phyloP scores from a whole-genome alignment of 352 stramenopile species.

The Phytophthora cactorum region DNA sequence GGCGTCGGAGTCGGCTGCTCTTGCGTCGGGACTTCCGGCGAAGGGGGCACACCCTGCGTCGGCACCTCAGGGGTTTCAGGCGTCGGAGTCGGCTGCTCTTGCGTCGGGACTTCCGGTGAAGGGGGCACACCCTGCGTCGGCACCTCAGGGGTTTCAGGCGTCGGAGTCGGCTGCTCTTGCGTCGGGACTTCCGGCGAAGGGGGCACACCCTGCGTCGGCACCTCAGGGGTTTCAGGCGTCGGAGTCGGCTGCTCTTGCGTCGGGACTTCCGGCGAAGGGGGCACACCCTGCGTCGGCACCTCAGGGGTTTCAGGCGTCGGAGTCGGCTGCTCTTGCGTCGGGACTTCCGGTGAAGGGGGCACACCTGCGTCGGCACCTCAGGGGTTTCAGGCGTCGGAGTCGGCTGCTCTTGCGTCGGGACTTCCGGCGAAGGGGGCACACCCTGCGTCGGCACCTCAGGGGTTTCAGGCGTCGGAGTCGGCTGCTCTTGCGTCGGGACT shows the following conservation, averaged over 20 bases:
- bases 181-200: background rate
- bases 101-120: background rate
- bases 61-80: conserved; percentile 4
- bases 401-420: conserved; percentile 1
- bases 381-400: conserved; percentile 2
- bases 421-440: background rate
- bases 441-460: conserved; percentile 9
- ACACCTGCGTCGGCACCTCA: conserved; percentile 8
- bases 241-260: conserved; percentile 6
- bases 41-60: background rate
- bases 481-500: conserved; percentile 1
- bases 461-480: conserved; percentile 1
- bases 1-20: conserved; percentile 6
- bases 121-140: conserved; percentile 4
- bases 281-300: conserved; percentile 4
- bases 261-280: background rate
- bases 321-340: conserved; percentile 2
- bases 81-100: conserved; percentile 6
- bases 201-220: conserved; percentile 1
- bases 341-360: background rate
- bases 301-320: conserved; percentile 4
- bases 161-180: conserved; percentile 5
- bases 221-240: conserved; percentile 1
- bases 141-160: conserved; percentile 1
- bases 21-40: background rate